phyloP scores from a whole-genome alignment of 768 basidiomycete genomes.

The Tricholoma sp. region DNA sequence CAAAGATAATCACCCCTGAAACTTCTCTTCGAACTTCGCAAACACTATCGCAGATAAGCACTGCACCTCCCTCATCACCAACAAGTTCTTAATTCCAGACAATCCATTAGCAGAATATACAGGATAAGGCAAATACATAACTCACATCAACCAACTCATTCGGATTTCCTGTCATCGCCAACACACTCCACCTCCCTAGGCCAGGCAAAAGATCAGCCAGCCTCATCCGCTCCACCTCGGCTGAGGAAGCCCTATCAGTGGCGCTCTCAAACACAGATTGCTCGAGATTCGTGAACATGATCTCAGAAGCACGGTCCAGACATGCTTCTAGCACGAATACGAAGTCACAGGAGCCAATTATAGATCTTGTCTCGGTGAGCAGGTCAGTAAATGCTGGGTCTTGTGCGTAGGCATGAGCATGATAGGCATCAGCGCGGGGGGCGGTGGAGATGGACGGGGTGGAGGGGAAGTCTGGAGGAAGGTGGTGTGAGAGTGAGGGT shows the following conservation, averaged over 20 bases:
- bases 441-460: slow-evolving; percentile 14
- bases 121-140: slow-evolving; percentile 11
- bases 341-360: slow-evolving; percentile 68
- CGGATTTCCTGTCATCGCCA: slow-evolving; percentile 62
- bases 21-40: slow-evolving; percentile 57
- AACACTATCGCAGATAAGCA: slow-evolving; percentile 73
- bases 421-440: slow-evolving; percentile 15
- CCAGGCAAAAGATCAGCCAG: slow-evolving; percentile 80
- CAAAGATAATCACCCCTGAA: slow-evolving; percentile 21
- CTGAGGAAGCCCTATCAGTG: slow-evolving; percentile 11
- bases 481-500: slow-evolving; percentile 7
- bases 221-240: slow-evolving; percentile 49
- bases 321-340: slow-evolving; percentile 63
- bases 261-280: slow-evolving; percentile 51
- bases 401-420: slow-evolving; percentile 17
- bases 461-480: slow-evolving; percentile 11
- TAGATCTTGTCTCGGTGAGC: slow-evolving; percentile 60
- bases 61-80: slow-evolving; percentile 57
- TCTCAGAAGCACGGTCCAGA: slow-evolving; percentile 63
- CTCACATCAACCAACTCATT: slow-evolving; percentile 84
- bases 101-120: neutral
- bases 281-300: slow-evolving; percentile 61
- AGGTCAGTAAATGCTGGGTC: slow-evolving; percentile 55
- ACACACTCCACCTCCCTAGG: slow-evolving; percentile 71
- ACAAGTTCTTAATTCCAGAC: slow-evolving; percentile 41